Conservation (phyloP, 2,329 filamentous ascomycete genomes). For the Claviceps spartinae region DNA sequence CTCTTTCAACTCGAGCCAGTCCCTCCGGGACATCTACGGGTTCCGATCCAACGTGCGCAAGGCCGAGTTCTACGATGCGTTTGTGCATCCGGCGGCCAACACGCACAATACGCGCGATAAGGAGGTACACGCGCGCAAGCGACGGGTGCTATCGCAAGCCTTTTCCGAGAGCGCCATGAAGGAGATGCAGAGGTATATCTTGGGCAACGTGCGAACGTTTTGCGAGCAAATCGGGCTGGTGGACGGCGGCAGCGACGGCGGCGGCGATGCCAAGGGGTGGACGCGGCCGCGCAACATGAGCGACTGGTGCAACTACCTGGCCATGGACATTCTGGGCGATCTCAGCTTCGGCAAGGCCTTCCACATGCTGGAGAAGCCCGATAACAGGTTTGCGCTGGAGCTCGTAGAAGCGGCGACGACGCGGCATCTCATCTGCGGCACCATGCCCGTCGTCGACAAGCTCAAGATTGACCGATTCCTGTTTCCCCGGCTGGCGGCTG, state of each 20-base stretch:
- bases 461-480: slow-evolving; percentile 54
- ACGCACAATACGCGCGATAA: slow-evolving; percentile 62
- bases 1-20: slow-evolving; percentile 60
- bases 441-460: slow-evolving; percentile 54
- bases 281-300: slow-evolving; percentile 46
- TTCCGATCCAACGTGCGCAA: slow-evolving; percentile 52
- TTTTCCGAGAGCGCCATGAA: slow-evolving; percentile 55
- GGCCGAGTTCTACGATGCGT: slow-evolving; percentile 60
- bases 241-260: slow-evolving; percentile 21
- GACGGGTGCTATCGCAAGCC: slow-evolving; percentile 56
- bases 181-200: slow-evolving; percentile 54
- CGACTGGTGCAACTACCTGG: slow-evolving; percentile 47
- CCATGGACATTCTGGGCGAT: slow-evolving; percentile 50
- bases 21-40: slow-evolving; percentile 54
- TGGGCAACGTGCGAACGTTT: slow-evolving; percentile 53
- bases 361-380: slow-evolving; percentile 43
- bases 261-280: slow-evolving; percentile 41
- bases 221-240: slow-evolving; percentile 40
- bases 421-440: slow-evolving; percentile 56
- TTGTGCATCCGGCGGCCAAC: slow-evolving; percentile 57
- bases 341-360: slow-evolving; percentile 49
- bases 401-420: slow-evolving; percentile 55
- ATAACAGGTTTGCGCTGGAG: slow-evolving; percentile 53
- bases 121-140: slow-evolving; percentile 54
- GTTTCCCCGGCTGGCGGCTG: slow-evolving; percentile 52